These are phyloP conservation scores for Cerrena zonata DNA, from an alignment of 1,284 basidiomycete species.

Conservation along the genomic window DNA sequence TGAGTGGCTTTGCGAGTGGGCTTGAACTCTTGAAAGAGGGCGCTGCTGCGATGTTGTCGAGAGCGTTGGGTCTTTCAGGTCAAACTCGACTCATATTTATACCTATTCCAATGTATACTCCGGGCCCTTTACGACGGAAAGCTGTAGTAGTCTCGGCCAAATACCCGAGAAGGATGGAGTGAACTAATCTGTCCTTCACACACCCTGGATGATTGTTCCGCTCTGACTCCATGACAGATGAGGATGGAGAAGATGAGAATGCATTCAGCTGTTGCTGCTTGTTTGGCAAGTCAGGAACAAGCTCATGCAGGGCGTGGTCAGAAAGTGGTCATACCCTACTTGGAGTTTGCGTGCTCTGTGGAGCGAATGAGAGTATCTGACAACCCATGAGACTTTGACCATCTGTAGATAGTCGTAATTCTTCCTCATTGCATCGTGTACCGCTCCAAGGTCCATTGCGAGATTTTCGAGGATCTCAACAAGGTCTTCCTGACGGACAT, in stretches of 20 bases:
- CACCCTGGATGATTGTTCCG: not conserved
- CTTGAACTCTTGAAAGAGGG: not conserved
- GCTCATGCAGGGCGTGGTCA: no score
- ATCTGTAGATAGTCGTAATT: no score
- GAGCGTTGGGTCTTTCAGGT: not conserved
- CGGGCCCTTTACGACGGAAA: not conserved
- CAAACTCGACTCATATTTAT: not conserved
- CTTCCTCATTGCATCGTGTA: no score
- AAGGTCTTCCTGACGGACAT: no score
- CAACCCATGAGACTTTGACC: no score
- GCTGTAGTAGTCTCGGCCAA: not conserved
- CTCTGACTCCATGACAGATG: not conserved
- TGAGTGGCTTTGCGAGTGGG: not conserved
- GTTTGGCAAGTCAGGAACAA: no score
- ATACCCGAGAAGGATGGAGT: not conserved
- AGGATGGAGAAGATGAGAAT: not conserved
- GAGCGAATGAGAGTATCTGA: no score
- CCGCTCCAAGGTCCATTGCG: no score
- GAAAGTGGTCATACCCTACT: no score
- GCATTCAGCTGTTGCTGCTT: not conserved
- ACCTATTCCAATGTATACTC: not conserved
- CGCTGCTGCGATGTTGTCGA: constrained; percentile 1
- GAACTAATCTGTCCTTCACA: not conserved
- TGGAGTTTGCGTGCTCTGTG: no score
- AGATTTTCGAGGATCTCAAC: no score